Percentiles rank a stretch among this genome's conserved stretches.
Evolutionary conservation across 805 yeast species (phyloP).

Genomic region (Pichia eremophila): DNA sequence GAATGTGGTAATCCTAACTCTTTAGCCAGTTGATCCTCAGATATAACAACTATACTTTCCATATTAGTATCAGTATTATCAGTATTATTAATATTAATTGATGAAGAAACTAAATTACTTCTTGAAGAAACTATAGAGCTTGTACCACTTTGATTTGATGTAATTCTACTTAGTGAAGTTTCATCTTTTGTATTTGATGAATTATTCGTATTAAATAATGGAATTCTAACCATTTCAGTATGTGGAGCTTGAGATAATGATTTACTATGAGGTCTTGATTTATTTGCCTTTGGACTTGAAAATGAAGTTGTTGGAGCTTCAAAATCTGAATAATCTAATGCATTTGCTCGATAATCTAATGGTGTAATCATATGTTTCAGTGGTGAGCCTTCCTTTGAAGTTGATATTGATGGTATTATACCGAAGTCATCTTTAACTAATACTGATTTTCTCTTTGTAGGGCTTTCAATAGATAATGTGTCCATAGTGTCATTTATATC

Average conservation of each 20-base stretch:
- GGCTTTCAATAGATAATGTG: background rate
- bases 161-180: background rate
- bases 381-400: conserved; percentile 2
- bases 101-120: background rate
- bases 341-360: background rate
- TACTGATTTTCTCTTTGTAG: background rate
- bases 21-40: background rate
- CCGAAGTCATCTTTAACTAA: background rate
- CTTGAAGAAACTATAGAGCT: conserved; percentile 2
- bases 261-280: conserved; percentile 28
- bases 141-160: conserved; percentile 5
- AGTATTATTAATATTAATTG: background rate
- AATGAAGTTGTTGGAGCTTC: conserved; percentile 1
- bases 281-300: conserved; percentile 1
- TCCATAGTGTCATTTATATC: background rate
- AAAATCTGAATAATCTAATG: background rate
- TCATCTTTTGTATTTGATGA: conserved; percentile 12
- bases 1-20: conserved; percentile 2
- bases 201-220: background rate
- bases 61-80: background rate
- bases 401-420: background rate
- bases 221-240: conserved; percentile 30
- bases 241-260: conserved; percentile 39
- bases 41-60: background rate
- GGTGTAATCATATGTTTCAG: conserved; percentile 3